Conservation (phyloP, 345 rosid genomes). For the Rhizophora mangle region DNA sequence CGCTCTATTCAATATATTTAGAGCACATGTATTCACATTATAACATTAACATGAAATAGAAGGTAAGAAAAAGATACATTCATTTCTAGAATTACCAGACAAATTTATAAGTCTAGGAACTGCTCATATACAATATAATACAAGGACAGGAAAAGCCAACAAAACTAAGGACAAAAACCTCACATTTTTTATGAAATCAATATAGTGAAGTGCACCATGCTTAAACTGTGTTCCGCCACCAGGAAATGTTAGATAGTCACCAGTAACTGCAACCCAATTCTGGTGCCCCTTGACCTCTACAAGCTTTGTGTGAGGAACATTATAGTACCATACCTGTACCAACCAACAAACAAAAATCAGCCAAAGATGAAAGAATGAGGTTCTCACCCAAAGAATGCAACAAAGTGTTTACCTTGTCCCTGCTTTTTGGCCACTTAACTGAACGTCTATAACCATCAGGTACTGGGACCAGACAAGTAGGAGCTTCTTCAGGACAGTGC, state of each 20-base stretch:
- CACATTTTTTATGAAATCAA: conserved; percentile 89
- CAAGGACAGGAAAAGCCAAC: neutral
- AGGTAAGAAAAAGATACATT: no score
- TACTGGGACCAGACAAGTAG: conserved; percentile 84
- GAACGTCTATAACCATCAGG: conserved; percentile 80
- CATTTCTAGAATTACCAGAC: neutral
- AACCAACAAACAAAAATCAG: conserved; percentile 6
- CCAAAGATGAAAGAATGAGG: neutral
- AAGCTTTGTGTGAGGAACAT: conserved; percentile 44
- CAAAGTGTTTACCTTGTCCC: conserved; percentile 64
- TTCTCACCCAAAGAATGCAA: neutral
- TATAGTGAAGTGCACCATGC: conserved; percentile 89
- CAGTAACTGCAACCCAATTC: conserved; percentile 92
- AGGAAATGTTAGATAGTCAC: conserved; percentile 93
- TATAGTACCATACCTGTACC: conserved; percentile 85
- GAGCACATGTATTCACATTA: no score
- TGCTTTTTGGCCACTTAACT: conserved; percentile 87
- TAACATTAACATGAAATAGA: no score
- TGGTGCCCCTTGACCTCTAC: conserved; percentile 89
- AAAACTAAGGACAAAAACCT: neutral
- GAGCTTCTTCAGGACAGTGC: conserved; percentile 89
- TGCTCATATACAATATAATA: neutral
- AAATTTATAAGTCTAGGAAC: neutral
- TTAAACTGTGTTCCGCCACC: conserved; percentile 98
- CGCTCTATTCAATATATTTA: no score